Conservation (phyloP, 1,139 yeast genomes). For the Yamadazyma pseudoaaseri region DNA sequence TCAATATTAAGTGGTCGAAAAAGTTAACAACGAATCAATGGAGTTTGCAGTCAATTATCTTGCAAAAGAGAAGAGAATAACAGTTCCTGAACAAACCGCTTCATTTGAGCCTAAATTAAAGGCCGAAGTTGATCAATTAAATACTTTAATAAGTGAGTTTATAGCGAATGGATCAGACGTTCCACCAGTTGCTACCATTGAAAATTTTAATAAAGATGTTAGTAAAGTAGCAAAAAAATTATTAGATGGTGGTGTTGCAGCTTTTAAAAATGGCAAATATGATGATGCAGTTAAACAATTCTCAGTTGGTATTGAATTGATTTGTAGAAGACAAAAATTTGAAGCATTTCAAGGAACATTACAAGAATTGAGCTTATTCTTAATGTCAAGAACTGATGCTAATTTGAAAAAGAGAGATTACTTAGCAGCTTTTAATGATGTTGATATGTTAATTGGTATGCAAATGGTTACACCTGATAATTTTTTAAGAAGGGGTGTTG, state of each 20-base stretch:
- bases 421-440: slow-evolving; percentile 77
- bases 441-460: slow-evolving; percentile 66
- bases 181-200: slow-evolving; percentile 62
- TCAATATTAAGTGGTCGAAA: too few species aligned
- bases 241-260: slow-evolving; percentile 67
- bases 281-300: slow-evolving; percentile 74
- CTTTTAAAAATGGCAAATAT: slow-evolving; percentile 60
- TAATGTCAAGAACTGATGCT: slow-evolving; percentile 84
- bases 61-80: slow-evolving; percentile 26
- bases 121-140: slow-evolving; percentile 60
- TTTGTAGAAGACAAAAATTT: slow-evolving; percentile 77
- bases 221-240: slow-evolving; percentile 69
- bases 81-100: slow-evolving; percentile 22
- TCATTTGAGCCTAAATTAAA: slow-evolving; percentile 27
- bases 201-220: slow-evolving; percentile 54
- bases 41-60: slow-evolving; percentile 21
- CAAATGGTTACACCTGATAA: slow-evolving; percentile 75
- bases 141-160: slow-evolving; percentile 59
- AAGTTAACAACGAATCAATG: background rate
- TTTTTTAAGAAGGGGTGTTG: slow-evolving; percentile 78
- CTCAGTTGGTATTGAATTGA: slow-evolving; percentile 77
- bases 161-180: slow-evolving; percentile 62
- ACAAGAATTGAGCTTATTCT: slow-evolving; percentile 70
- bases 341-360: slow-evolving; percentile 80
- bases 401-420: slow-evolving; percentile 62